Evolutionary conservation across 192 early-diverging fungal species (phyloP).

Genomic region (Coemansia sp.): DNA sequence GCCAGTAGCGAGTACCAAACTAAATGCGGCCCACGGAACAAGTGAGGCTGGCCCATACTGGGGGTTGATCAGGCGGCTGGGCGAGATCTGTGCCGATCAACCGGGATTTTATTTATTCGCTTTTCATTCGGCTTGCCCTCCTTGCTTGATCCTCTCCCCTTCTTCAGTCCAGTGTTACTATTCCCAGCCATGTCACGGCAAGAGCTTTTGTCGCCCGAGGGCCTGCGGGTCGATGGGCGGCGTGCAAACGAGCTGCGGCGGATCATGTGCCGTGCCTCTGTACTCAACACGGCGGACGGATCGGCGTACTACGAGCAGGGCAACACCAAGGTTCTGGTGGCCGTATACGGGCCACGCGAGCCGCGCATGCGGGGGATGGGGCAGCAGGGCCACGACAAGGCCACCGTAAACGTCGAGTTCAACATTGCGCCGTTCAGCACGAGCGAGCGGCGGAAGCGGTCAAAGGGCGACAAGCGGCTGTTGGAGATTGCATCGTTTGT

Average conservation of each 20-base stretch:
- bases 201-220: conserved; percentile 53
- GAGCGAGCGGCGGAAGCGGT: conserved; percentile 75
- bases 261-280: conserved; percentile 69
- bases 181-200: conserved; percentile 26
- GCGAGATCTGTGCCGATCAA: too few relatives aligned
- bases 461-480: conserved; percentile 85
- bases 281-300: conserved; percentile 82
- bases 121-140: too few relatives aligned
- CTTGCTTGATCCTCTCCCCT: too few relatives aligned
- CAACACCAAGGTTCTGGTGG: conserved; percentile 87
- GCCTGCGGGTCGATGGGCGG: conserved; percentile 91
- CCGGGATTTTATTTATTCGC: too few relatives aligned
- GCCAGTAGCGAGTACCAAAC: too few relatives aligned
- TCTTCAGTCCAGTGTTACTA: not conserved
- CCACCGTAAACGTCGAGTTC: conserved; percentile 83
- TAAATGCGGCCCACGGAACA: too few relatives aligned
- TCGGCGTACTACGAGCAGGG: conserved; percentile 93
- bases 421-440: conserved; percentile 87
- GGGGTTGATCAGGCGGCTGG: too few relatives aligned
- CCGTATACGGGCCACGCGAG: conserved; percentile 92
- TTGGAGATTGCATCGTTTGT: conserved; percentile 81
- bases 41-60: too few relatives aligned
- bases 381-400: conserved; percentile 63
- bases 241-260: conserved; percentile 83
- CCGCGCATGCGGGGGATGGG: conserved; percentile 49